Percentiles rank a stretch among this genome's conserved stretches.
Evolutionary conservation across 352 stramenopile species (phyloP).

Genomic region (Globisporangium emineosum): DNA sequence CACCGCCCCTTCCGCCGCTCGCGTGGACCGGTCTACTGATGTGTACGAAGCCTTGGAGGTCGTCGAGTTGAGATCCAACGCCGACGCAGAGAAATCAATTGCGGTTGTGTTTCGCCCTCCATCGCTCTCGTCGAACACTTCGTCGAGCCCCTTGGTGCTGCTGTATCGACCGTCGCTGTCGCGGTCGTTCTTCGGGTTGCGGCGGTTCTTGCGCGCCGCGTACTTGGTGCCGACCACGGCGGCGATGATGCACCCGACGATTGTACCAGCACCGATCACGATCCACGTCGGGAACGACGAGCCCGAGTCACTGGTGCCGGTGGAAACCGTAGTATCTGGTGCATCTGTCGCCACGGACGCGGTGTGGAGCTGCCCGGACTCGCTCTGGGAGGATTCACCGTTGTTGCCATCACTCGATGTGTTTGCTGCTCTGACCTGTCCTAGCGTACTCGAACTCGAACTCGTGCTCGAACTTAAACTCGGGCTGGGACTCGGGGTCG

Average conservation of each 20-base stretch:
- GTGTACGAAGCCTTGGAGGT: background rate
- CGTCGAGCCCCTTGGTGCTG: constrained; percentile 4
- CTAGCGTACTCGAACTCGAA: background rate
- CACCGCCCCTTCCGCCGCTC: background rate
- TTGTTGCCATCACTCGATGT: background rate
- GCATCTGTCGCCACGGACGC: constrained; percentile 4
- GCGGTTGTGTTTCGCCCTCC: background rate
- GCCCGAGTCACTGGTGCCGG: background rate
- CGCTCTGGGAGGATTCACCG: no score
- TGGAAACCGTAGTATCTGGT: background rate
- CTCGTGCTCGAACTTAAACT: background rate
- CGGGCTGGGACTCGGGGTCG: background rate
- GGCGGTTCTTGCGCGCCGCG: background rate
- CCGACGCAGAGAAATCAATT: constrained; percentile 14
- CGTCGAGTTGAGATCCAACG: background rate
- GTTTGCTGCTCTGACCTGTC: background rate
- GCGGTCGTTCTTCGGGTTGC: background rate
- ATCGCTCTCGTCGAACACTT: background rate
- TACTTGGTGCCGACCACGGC: constrained; percentile 11
- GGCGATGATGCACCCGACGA: constrained; percentile 13
- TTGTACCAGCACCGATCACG: constrained; percentile 5
- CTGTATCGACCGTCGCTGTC: background rate
- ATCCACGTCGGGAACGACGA: constrained; percentile 12
- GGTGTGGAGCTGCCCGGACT: constrained; percentile 4
- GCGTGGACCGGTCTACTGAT: background rate